A percentile compares a stretch with the other conserved stretches of the same genome.
Conservation (phyloP, 139 green algal genomes). For the Prasinococcaceae sp. region DNA sequence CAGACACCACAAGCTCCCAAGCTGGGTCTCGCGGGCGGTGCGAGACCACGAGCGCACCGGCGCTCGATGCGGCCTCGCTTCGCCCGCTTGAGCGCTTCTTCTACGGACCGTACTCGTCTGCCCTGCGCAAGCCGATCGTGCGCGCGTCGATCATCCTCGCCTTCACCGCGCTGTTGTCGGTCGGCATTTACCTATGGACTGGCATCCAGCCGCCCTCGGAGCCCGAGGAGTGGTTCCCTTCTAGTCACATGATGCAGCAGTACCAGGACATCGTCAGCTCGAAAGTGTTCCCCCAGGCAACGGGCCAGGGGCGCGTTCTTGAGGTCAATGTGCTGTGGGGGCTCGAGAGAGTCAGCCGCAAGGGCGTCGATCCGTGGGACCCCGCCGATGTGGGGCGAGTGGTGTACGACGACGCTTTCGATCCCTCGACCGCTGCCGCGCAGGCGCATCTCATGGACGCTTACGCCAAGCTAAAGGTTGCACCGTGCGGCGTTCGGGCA, state of each 20-base stretch:
- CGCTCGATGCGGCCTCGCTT: not conserved
- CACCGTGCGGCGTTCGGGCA: not conserved
- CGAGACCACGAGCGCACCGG: not conserved
- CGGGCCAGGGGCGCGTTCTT: not conserved
- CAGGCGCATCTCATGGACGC: conserved; percentile 5
- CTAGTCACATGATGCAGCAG: conserved; percentile 18
- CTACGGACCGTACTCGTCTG: conserved; percentile 11
- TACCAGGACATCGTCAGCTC: conserved; percentile 10
- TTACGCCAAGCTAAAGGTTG: not conserved
- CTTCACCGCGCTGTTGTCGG: conserved; percentile 1
- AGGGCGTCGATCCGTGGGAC: conserved; percentile 13
- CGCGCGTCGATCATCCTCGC: conserved; percentile 11
- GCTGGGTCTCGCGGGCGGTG: too few relatives aligned
- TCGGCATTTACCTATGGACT: conserved; percentile 6
- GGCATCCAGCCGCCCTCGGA: conserved; percentile 18
- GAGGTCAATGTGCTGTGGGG: conserved; percentile 23
- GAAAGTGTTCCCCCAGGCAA: conserved; percentile 4
- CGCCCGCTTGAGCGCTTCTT: conserved; percentile 24
- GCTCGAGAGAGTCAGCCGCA: conserved; percentile 20
- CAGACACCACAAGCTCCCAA: too few relatives aligned
- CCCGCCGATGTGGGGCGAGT: conserved; percentile 14
- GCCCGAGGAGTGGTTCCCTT: conserved; percentile 22
- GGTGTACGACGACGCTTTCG: conserved; percentile 13
- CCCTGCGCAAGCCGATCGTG: not conserved
- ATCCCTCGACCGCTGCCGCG: not conserved